phyloP scores from a whole-genome alignment of 495 filamentous ascomycete genomes.

The Penicillium robsamsonii region DNA sequence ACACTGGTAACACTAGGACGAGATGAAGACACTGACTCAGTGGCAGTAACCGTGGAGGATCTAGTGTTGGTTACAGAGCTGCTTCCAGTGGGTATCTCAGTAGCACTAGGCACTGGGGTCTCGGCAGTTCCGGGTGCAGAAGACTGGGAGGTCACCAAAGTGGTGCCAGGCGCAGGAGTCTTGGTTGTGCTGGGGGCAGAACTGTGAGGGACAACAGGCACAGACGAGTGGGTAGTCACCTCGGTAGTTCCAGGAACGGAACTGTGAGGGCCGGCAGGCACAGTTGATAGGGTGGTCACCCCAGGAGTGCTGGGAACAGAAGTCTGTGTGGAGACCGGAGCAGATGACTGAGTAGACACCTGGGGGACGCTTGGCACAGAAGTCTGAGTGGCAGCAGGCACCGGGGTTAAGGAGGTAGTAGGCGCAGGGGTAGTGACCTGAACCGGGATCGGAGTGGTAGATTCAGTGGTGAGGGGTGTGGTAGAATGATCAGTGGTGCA shows the following conservation, averaged over 20 bases:
- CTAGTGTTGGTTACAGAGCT: not conserved
- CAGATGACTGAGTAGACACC: not conserved
- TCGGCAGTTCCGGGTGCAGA: not conserved
- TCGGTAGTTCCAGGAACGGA: not conserved
- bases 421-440: not conserved
- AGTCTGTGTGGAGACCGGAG: not conserved
- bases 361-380: not conserved
- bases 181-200: not conserved
- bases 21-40: not conserved
- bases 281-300: not conserved
- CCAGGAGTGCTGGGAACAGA: not conserved
- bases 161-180: not conserved
- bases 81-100: not conserved
- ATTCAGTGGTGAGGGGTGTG: not conserved
- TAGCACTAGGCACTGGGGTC: not conserved
- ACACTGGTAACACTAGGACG: not conserved
- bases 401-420: not conserved
- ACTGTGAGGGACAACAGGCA: no score
- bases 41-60: conserved; percentile 5
- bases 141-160: not conserved
- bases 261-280: not conserved
- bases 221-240: not conserved
- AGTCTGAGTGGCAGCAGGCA: not conserved
- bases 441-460: not conserved
- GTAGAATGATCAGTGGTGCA: conserved; percentile 11